Base-by-base conservation (phyloP, 2,329 filamentous ascomycete genomes). In the Cytospora mali region DNA sequence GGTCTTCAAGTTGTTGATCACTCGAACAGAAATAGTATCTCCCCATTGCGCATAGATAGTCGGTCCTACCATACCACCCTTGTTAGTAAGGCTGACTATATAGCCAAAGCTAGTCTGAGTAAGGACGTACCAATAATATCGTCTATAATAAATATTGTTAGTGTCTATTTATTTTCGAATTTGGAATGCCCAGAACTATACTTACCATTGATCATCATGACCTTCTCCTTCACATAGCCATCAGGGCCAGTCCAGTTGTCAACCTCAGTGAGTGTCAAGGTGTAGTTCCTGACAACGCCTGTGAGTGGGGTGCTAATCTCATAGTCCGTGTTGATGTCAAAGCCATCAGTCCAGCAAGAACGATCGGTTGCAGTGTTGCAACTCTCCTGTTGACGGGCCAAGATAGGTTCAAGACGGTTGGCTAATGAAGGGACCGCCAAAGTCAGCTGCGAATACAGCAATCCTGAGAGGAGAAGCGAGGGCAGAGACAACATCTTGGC, bases 1-100 rank as follows among this genome's bases (percentile, higher is more conserved):
- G 33, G 70, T 74, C 16, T 78, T 79, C 2, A 91, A 80, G n/a
- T 84, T 79, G 72, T 92, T 92, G 73, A 84, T 80, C 62, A 91
- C 83, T 27, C 84, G 85, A 55, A 91, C 81, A 54, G 88, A 74
- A 35, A 83, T 74, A 7, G 66, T 72, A 65, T 84, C 81, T 31
- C 81, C 82, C 80, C 81, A 84, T 61, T 83, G 73, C 16, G 78
- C 82, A 16, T 76, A 73, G 35, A 89, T 82, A 6, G 76, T 77
- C 1, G 86, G 86, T 1, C 85, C 85, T 68, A 31, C 31, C n/a
- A n/a, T n/a, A n/a, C 14, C 21, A 16, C 23, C 70, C 11, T 11
- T 42, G 13, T 57, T 50, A 59, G 61, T 52, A 23, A 46, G n/a
- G 16, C 13, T n/a, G 3, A 13, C 10, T n/a, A 14, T 11, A 14